A percentile compares a stretch with the other conserved stretches of the same genome.
Conservation (phyloP, 306 rosid genomes). For the Ormosia emarginata region DNA sequence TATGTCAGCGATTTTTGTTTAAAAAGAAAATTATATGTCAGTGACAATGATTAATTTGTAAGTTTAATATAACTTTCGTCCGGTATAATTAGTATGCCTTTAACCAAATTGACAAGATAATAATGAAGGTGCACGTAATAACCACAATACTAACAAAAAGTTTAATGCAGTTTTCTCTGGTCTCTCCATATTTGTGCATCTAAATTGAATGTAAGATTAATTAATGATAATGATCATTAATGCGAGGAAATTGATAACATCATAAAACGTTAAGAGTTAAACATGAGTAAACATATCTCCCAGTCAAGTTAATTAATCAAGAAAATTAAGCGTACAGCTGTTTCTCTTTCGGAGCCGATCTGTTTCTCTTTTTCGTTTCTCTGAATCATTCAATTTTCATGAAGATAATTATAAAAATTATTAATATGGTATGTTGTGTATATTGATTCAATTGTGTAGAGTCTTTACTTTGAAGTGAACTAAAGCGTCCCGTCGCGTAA, state of each 20-base stretch:
- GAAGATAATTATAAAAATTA: neutral
- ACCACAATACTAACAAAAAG: too few species aligned
- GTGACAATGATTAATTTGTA: neutral
- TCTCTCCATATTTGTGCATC: neutral
- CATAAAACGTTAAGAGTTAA: neutral
- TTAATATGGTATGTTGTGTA: neutral
- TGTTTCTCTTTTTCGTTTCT: neutral
- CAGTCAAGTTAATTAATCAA: neutral
- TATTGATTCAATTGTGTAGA: neutral
- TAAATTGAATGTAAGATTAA: neutral
- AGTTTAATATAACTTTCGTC: neutral
- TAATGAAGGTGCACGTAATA: too few species aligned
- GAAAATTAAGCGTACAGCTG: neutral
- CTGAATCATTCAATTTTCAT: neutral
- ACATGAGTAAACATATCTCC: neutral
- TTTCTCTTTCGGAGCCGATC: neutral
- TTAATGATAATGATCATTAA: neutral
- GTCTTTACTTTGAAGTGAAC: constrained; percentile 35
- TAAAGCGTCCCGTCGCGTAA: constrained; percentile 19
- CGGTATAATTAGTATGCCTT: too few species aligned
- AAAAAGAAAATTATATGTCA: neutral
- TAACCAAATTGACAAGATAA: too few species aligned
- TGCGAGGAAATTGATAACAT: neutral
- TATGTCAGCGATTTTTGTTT: neutral
- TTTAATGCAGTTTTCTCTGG: neutral